Conservation (phyloP, 179 eudicot genomes). For the Actinidia arguta region DNA sequence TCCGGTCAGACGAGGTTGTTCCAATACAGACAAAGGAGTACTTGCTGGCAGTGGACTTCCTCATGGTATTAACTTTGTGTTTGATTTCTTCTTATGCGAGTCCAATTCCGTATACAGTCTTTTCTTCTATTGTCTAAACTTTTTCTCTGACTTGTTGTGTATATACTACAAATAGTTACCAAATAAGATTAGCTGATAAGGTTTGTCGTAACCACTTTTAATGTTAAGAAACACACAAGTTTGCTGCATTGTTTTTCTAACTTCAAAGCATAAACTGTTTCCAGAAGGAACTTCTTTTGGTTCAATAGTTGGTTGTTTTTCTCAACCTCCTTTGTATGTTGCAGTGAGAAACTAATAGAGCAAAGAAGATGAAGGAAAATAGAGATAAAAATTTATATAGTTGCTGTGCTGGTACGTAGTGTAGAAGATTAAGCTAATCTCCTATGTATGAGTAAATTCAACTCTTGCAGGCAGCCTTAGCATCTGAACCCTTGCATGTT, state of each 20-base stretch:
- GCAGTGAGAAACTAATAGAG: too few species aligned
- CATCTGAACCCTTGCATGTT: too few species aligned
- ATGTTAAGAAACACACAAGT: neutral
- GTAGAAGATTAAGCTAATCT: too few species aligned
- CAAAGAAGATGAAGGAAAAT: too few species aligned
- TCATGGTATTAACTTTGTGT: constrained; percentile 24
- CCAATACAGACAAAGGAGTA: constrained; percentile 17
- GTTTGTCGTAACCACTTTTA: neutral
- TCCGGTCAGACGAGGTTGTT: constrained; percentile 20
- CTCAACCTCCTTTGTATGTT: too few species aligned
- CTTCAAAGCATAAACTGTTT: neutral
- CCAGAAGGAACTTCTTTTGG: neutral
- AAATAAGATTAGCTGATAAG: neutral
- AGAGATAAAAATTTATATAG: too few species aligned
- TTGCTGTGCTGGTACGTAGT: too few species aligned
- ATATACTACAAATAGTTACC: neutral
- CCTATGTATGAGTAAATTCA: too few species aligned
- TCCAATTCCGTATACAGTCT: neutral
- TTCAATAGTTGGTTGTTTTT: too few species aligned
- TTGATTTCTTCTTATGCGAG: constrained; percentile 28
- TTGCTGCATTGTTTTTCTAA: neutral
- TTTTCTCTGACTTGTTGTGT: neutral
- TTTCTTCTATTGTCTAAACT: neutral
- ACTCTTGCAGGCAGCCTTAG: too few species aligned
- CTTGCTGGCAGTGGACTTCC: constrained; percentile 31